Evolutionary conservation across 1,139 yeast genomes (phyloP), one percentile per base, ranked within the genome.

Genomic region (Arxiozyma slooffiae): DNA sequence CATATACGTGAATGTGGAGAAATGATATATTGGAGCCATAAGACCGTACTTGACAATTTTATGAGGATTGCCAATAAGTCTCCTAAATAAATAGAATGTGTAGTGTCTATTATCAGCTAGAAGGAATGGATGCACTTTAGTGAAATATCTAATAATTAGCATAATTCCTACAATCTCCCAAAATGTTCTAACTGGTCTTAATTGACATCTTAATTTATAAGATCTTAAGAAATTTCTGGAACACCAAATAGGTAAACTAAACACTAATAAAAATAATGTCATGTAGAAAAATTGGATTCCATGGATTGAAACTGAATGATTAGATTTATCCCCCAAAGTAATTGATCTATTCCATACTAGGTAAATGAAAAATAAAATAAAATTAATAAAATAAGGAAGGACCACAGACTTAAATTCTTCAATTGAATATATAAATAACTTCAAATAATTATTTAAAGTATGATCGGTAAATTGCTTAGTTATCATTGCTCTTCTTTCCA

Each of bases 21-120:
- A 83, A 67, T 87, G 96, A 64, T 89, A 89, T 1, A 81, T 65
- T 2, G 95, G 90, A 0, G 82, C 73, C 57, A 82, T 66, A 2
- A 73, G 52, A 47, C 58, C 44, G 51, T 67, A 66, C 50, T 62
- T 66, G 46, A 63, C 55, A 26, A 64, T 34, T 47, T 52, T 75
- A 64, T 53, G 73, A 60, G 47, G 76, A 63, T 54, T 75, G 68
- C 59, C 74, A 65, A 87, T 72, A 18, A 90, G 60, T 53, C 77
- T 77, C 51, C 80, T 78, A 78, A 85, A 87, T 39, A 92, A 70
- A 68, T 92, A 94, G 64, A 92, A 92, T 0, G 96, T 82, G 64
- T 81, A 88, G 65, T 92, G 98, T 56, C 98, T 79, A 68, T 94
- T 94, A 66, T 94, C 99, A 0, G 98, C 95, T 47, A 90, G 73